Percentiles rank a stretch among this genome's conserved stretches.
phyloP scores from a whole-genome alignment of 2,329 filamentous ascomycete genomes.

The Aspergillus pseudotamarii region DNA sequence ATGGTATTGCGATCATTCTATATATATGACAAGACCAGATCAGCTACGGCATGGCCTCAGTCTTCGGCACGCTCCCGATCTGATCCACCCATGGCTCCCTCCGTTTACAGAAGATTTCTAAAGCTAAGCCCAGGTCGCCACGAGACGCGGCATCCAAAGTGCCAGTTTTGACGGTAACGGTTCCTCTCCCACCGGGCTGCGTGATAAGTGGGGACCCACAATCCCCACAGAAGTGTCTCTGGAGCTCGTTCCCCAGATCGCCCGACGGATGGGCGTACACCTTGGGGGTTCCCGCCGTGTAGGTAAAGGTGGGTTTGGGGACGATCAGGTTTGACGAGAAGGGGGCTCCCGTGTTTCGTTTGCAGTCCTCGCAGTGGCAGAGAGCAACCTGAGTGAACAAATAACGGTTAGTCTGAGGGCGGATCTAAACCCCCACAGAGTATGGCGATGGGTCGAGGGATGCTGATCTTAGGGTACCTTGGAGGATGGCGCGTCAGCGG shows the following conservation, averaged over 20 bases:
- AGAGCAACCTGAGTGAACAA: constrained; percentile 17
- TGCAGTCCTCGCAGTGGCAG: constrained; percentile 31
- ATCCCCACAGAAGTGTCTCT: constrained; percentile 25
- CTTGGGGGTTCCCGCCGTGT: constrained; percentile 24
- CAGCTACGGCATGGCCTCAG: constrained; percentile 8
- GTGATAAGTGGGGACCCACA: constrained; percentile 27
- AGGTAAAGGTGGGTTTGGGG: constrained; percentile 16
- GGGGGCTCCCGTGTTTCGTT: constrained; percentile 27
- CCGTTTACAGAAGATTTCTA: constrained; percentile 26
- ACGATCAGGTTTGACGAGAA: constrained; percentile 30
- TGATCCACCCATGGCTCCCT: constrained; percentile 26
- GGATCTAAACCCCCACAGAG: background rate
- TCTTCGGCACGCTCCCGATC: constrained; percentile 1
- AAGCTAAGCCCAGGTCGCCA: constrained; percentile 12
- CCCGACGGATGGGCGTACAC: constrained; percentile 17
- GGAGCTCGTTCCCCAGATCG: constrained; percentile 16
- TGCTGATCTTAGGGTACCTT: constrained; percentile 18
- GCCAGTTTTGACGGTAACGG: constrained; percentile 25
- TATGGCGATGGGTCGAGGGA: background rate
- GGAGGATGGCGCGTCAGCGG: constrained; percentile 16
- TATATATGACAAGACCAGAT: too few species aligned
- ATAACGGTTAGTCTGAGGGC: background rate
- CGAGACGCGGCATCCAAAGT: constrained; percentile 25
- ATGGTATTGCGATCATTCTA: too few species aligned
- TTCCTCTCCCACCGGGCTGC: constrained; percentile 7